These are phyloP conservation scores for Vigna mungo DNA, from an alignment of 306 rosid species.

Conservation along the genomic window DNA sequence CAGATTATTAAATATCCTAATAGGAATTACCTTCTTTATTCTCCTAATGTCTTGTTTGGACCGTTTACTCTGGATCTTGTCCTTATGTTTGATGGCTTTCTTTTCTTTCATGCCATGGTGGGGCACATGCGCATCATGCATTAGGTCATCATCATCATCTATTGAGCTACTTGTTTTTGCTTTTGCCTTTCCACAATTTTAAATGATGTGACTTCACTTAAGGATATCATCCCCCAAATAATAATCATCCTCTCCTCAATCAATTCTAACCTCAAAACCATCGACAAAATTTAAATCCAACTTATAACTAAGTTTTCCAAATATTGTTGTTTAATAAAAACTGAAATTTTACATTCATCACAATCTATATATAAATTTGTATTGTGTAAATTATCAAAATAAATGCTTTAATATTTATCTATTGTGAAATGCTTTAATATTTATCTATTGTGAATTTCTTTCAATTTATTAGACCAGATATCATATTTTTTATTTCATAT, in stretches of 20 bases:
- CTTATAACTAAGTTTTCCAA: no score
- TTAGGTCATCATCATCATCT: background rate
- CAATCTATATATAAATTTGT: background rate
- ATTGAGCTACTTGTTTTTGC: background rate
- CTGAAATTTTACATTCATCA: background rate
- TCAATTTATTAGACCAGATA: no score
- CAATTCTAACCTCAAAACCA: background rate
- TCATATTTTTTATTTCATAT: no score
- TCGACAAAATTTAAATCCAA: no score
- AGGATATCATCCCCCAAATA: background rate
- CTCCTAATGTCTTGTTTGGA: background rate
- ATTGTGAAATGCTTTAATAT: no score
- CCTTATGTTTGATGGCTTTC: background rate
- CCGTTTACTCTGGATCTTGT: background rate
- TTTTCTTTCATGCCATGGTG: background rate
- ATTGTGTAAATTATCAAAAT: no score
- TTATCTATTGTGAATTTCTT: no score
- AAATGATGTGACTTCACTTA: constrained; percentile 3
- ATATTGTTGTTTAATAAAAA: background rate
- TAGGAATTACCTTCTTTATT: no score
- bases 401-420: no score
- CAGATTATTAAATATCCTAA: no score
- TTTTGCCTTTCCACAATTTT: background rate
- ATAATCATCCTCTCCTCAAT: background rate
- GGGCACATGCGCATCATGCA: background rate